Base-by-base conservation (phyloP, 1,284 basidiomycete species). In the Naganishia sp. region DNA sequence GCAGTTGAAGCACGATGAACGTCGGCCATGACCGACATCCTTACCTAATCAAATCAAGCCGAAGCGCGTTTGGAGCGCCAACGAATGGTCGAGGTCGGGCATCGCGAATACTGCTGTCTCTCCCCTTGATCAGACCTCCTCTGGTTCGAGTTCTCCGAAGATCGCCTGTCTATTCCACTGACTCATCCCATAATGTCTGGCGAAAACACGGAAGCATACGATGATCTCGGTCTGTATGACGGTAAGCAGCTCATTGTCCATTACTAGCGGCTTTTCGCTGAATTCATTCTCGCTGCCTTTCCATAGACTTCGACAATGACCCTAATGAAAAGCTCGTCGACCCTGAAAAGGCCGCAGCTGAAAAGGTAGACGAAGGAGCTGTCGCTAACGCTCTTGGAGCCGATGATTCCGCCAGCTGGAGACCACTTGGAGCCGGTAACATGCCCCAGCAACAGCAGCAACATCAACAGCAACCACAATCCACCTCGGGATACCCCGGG, bases 221-320 rank as follows among this genome's bases (percentile, higher is more conserved):
- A 78, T 65, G 73, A 74, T 65, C 70, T 75, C 23, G 73, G 76
- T 52, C 70, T 76, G 4, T 78, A 78, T 63, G 75, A 72, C 43
- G 76, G 76, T 76, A 67, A 65, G 73, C 69, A 46, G 28, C 33
- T 25, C 4, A 9, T 43, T 6, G 1, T 21, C 11, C 15, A n/a
- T 46, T 25, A 2, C 5, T 13, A 10, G 25, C 10, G 42, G 23
- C 3, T 16, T 23, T 7, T 28, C 23, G 55, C 42, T 44, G n/a
- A 55, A 31, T 18, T 25, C 10, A 44, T 43, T 33, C 23, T 45
- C 7, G 7, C n/a, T 48, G 1, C 13, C 39, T 36, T 36, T 5
- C 28, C 21, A 18, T 49, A 63, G 66, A 67, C 44, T 63, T 64
- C n/a, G 60, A 66, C 31, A 44, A 64, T 18, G 65, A 69, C 46